These are phyloP conservation scores for Ascochyta fabae DNA, from an alignment of 2,329 filamentous ascomycete species.

Conservation along the genomic window DNA sequence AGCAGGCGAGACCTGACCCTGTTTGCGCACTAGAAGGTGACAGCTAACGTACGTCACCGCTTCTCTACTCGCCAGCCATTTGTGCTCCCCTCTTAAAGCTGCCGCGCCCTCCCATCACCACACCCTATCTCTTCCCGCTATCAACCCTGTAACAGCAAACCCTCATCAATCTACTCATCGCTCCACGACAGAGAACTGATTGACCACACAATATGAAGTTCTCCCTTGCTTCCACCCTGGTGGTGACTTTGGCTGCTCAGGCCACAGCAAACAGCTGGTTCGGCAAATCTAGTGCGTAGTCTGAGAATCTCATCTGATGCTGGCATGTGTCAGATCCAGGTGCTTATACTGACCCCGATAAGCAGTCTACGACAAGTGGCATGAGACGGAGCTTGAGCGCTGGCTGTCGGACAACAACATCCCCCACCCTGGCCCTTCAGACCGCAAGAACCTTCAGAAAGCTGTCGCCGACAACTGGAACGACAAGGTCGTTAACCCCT, in stretches of 20 bases:
- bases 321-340: not conserved
- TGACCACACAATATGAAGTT: conserved; percentile 72
- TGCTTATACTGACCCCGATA: conserved; percentile 29
- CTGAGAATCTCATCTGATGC: conserved; percentile 23
- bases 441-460: conserved; percentile 92
- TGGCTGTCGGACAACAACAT: conserved; percentile 95
- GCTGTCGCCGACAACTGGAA: conserved; percentile 94
- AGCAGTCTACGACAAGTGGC: conserved; percentile 97
- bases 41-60: conserved; percentile 38
- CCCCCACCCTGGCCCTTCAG: conserved; percentile 85
- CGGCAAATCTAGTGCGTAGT: conserved; percentile 75
- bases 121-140: conserved; percentile 15
- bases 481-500: conserved; percentile 73
- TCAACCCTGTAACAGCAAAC: conserved; percentile 16
- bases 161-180: conserved; percentile 28
- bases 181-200: conserved; percentile 19
- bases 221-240: conserved; percentile 69
- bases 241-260: conserved; percentile 75
- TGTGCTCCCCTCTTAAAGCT: conserved; percentile 38
- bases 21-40: conserved; percentile 23
- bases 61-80: conserved; percentile 23
- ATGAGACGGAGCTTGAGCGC: conserved; percentile 94
- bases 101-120: conserved; percentile 13
- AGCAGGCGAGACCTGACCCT: conserved; percentile 22
- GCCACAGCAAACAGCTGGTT: conserved; percentile 83